phyloP scores from a whole-genome alignment of 1,284 basidiomycete genomes.

The Mycena sp. region DNA sequence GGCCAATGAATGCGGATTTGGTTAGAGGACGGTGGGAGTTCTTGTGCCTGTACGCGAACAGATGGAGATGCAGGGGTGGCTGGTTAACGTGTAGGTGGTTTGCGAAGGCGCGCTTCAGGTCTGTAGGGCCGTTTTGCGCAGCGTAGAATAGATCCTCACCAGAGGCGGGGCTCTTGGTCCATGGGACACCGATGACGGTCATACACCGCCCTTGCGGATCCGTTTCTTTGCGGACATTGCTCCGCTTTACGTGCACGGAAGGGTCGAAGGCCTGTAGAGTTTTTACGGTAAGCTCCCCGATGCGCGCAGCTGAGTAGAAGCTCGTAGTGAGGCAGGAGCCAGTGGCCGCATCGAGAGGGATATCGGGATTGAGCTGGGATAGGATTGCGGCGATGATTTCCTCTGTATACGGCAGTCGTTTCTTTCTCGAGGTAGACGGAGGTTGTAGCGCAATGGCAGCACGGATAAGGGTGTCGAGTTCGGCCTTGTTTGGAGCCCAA shows the following conservation, averaged over 20 bases:
- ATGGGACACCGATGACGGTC: slow-evolving; percentile 40
- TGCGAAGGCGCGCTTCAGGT: slow-evolving; percentile 37
- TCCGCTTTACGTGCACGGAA: slow-evolving; percentile 30
- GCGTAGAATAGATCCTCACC: slow-evolving; percentile 41
- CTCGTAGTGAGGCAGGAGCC: too few relatives aligned
- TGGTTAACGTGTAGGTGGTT: slow-evolving; percentile 44
- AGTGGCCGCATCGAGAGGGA: too few relatives aligned
- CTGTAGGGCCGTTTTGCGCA: slow-evolving; percentile 36
- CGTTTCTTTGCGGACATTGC: slow-evolving; percentile 12
- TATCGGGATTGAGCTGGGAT: too few relatives aligned
- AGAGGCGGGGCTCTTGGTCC: slow-evolving; percentile 37
- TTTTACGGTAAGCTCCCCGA: slow-evolving; percentile 47
- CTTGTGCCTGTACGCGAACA: slow-evolving; percentile 37
- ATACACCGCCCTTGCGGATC: slow-evolving; percentile 29
- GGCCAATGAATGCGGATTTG: slow-evolving; percentile 34
- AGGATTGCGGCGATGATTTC: too few relatives aligned
- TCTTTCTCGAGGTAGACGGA: too few relatives aligned
- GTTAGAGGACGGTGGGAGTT: slow-evolving; percentile 37
- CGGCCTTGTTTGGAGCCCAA: slow-evolving; percentile 31
- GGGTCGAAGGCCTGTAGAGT: slow-evolving; percentile 38
- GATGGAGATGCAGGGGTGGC: slow-evolving; percentile 30
- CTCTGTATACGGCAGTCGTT: too few relatives aligned
- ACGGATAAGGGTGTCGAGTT: neutral
- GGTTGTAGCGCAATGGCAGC: too few relatives aligned
- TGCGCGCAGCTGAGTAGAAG: too few relatives aligned